Evolutionary conservation across 1,284 basidiomycete species (phyloP), one percentile per base, ranked within the genome.

Genomic region (Volvariella volvacea): DNA sequence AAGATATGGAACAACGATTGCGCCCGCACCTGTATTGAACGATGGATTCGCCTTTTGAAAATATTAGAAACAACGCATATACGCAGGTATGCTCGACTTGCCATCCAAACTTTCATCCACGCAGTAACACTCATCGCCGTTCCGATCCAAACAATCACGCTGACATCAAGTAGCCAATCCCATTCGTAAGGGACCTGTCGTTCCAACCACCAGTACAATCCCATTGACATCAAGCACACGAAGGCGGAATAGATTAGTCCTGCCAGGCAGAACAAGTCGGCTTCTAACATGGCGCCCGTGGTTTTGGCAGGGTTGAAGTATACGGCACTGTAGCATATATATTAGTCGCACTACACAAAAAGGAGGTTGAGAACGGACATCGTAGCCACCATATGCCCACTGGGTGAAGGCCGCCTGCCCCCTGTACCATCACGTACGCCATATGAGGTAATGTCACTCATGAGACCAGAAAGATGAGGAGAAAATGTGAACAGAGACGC

Each of bases 401-500:
- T 84, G 39, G 83, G 82, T 37, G 82, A 80, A 1, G 86, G 86
- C 10, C 62, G 34, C 15, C 34, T 36, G 8, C 34, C 34, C 8
- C 19, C 14, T 20, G 7, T 63, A 15, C 66, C 52, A 40, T 71
- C 57, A 4, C 60, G 64, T 22, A 65, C 57, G 46, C 73, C 79
- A 44, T 74, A 67, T 3, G 74, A 71, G 4, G 81, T 76, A 36
- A 85, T 62, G 54, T 83, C 76, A 2, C 77, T 71, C 45, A 89
- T 74, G 46, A 86, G 63, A 14, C 70, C 67, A 3, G 87, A 80
- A 15, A 90, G 65, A 41, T 70, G 68, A 0, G 88, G 83, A 6
- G 83, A 81, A 61, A 92, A 98, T 0, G 95, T 98, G 73, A 97
- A 98, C 8, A 98, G 70, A 0, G 90, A 92, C 2, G 78, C 93